Percentiles rank a stretch among this genome's conserved stretches.
phyloP scores from a whole-genome alignment of 2,329 filamentous ascomycete species.

The Calonectria pteridis region DNA sequence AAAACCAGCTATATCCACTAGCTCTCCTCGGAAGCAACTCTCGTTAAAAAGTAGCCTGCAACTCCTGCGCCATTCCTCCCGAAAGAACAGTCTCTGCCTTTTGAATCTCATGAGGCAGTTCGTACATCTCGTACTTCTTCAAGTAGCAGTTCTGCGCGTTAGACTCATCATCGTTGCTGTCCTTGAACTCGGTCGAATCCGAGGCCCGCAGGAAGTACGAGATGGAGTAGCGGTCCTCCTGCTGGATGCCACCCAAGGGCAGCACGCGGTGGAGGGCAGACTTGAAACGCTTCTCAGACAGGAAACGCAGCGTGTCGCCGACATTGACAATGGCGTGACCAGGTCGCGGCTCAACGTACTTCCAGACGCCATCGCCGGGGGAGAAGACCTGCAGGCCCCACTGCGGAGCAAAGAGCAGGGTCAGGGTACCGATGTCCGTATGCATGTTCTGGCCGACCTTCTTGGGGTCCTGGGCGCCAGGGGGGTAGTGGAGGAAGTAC shows the following conservation, averaged over 20 bases:
- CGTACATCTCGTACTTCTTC: conserved; percentile 20
- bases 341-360: background rate
- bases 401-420: background rate
- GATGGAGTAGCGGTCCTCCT: conserved; percentile 23
- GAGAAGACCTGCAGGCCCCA: background rate
- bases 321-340: background rate
- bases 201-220: conserved; percentile 24
- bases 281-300: background rate
- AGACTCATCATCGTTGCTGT: conserved; percentile 23
- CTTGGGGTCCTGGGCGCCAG: background rate
- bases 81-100: background rate
- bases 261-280: background rate
- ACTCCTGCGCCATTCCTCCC: background rate
- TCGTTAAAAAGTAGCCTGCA: background rate
- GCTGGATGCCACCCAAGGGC: conserved; percentile 6
- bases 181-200: conserved; percentile 24
- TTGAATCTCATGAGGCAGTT: background rate
- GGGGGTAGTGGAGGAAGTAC: conserved; percentile 8
- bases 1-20: background rate
- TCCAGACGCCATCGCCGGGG: background rate
- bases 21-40: background rate
- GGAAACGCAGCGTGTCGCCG: background rate
- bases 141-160: conserved; percentile 20
- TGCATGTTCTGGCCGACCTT: conserved; percentile 23
- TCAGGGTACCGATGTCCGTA: background rate